phyloP scores from a whole-genome alignment of 2,329 filamentous ascomycete species.

The Cryoendolithus antarcticus region DNA sequence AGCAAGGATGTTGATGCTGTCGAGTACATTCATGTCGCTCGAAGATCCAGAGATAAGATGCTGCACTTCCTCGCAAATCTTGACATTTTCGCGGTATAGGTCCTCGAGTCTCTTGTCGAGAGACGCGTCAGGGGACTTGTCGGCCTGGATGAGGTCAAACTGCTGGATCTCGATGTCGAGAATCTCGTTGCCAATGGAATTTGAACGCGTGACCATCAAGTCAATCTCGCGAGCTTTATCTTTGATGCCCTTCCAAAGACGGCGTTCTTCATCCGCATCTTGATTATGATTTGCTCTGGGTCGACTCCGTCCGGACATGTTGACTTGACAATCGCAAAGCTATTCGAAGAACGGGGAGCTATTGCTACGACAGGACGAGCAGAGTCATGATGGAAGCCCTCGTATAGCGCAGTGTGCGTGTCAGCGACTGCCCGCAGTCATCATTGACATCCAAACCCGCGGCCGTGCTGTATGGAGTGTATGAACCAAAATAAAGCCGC shows the following conservation, averaged over 20 bases:
- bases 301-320: conserved; percentile 36
- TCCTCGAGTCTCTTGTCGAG: conserved; percentile 35
- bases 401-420: too few relatives aligned
- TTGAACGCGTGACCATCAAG: conserved; percentile 26
- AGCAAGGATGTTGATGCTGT: conserved; percentile 33
- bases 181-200: conserved; percentile 24
- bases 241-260: conserved; percentile 37
- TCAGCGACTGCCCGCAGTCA: too few relatives aligned
- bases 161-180: conserved; percentile 25
- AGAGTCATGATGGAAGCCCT: too few relatives aligned
- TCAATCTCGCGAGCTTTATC: conserved; percentile 34
- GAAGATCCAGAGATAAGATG: conserved; percentile 32
- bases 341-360: background rate
- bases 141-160: conserved; percentile 18
- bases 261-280: conserved; percentile 38
- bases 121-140: conserved; percentile 19
- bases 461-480: too few relatives aligned
- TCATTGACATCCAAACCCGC: too few relatives aligned
- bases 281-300: conserved; percentile 33
- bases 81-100: conserved; percentile 36
- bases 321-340: background rate
- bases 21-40: conserved; percentile 29
- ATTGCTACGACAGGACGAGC: too few relatives aligned
- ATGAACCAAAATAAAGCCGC: too few relatives aligned
- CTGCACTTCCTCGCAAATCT: conserved; percentile 33